Conservation (phyloP, 2,329 filamentous ascomycete genomes). For the Nannizziopsis barbatae region DNA sequence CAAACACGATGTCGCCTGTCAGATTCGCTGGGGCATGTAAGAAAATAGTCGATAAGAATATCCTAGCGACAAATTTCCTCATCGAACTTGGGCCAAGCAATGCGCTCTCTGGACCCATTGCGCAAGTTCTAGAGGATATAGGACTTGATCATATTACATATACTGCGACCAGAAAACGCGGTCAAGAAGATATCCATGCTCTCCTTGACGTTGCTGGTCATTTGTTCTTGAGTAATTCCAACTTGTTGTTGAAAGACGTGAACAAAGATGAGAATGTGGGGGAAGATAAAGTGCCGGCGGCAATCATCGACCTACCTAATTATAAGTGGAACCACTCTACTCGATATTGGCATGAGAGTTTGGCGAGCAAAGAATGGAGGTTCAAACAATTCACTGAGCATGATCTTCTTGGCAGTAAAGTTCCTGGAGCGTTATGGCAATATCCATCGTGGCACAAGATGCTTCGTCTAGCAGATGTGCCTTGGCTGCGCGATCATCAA, state of each 20-base stretch:
- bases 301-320: slow-evolving; percentile 10
- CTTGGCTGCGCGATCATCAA: no score
- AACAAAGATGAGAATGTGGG: neutral
- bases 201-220: slow-evolving; percentile 1
- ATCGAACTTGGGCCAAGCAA: slow-evolving; percentile 15
- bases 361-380: slow-evolving; percentile 8
- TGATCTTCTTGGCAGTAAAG: slow-evolving; percentile 20
- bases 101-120: slow-evolving; percentile 13
- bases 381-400: slow-evolving; percentile 13
- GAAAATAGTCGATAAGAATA: neutral
- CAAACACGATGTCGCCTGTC: neutral
- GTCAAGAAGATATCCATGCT: slow-evolving; percentile 5
- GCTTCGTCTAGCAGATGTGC: no score
- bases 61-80: neutral
- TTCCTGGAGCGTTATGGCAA: slow-evolving; percentile 20
- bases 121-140: slow-evolving; percentile 10
- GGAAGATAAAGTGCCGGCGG: neutral
- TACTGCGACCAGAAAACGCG: slow-evolving; percentile 5
- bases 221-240: slow-evolving; percentile 8
- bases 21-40: neutral
- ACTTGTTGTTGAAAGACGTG: slow-evolving; percentile 5
- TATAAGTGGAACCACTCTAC: slow-evolving; percentile 16
- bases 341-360: slow-evolving; percentile 14
- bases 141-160: neutral
- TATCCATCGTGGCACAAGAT: no score